Base-by-base conservation (phyloP, 257 asterid species). In the Ligustrum vulgare region DNA sequence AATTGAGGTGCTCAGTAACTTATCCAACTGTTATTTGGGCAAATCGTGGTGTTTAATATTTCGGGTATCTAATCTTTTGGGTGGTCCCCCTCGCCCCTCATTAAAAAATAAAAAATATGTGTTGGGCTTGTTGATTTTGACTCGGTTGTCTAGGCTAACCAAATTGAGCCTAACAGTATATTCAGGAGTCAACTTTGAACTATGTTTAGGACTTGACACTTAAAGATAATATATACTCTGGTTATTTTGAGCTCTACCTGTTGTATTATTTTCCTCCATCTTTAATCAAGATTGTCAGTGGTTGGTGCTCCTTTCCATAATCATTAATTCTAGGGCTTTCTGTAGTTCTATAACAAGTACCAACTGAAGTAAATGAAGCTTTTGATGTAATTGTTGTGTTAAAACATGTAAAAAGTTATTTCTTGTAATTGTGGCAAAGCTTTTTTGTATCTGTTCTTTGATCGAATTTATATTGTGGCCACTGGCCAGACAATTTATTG, bases 381-480 rank as follows among this genome's bases (percentile, higher is more conserved):
- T 34, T 74, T 34, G 43, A 77, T 73, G 73, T 49, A 31, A 49
- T 77, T 72, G 33, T 63, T 73, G 62, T 73, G 67, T 54, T 79
- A 70, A 73, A 67, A 31, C 68, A 58, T 20, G 45, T 51, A 74
- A 13, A 10, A 5, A 67, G 62, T 43, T 58, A 12, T 72, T 12
- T 11, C 41, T n/a, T 67, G 64, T 2, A 23, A 35, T 67, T 28
- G 33, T 68, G 62, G 64, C 49, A 65, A 72, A 58, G n/a, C 56
- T 36, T 70, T 18, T 51, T 20, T 37, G 43, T 67, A 54, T 49
- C 28, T 73, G 4, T n/a, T 47, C 8, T 31, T 12, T 1, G 6
- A 8, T 36, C 56, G 41, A 11, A 34, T 23, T 62, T 35, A 7
- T 32, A 20, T 45, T 8, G 6, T 3, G 35, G 12, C 13, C 63